phyloP scores from a whole-genome alignment of 768 basidiomycete genomes.

The Boletus subcaerulescens region DNA sequence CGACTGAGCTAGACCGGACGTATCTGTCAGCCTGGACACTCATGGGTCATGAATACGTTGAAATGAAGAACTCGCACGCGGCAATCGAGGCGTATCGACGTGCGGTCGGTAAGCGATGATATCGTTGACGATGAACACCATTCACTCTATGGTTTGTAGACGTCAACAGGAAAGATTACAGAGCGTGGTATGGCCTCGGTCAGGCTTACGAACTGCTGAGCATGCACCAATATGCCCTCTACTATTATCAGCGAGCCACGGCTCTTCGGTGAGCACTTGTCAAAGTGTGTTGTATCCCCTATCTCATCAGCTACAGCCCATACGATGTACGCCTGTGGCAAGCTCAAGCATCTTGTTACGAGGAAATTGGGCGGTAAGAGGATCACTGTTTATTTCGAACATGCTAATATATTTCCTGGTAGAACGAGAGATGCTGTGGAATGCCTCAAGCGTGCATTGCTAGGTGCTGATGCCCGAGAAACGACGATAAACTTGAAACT shows the following conservation, averaged over 20 bases:
- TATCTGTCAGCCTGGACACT: constrained; percentile 98
- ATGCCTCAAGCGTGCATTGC: constrained; percentile 86
- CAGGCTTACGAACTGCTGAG: constrained; percentile 96
- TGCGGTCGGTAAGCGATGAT: constrained; percentile 74
- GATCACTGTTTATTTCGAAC: not conserved
- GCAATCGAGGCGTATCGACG: constrained; percentile 97
- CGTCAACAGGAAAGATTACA: constrained; percentile 93
- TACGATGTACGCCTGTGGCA: constrained; percentile 97
- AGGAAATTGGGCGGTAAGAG: constrained; percentile 79
- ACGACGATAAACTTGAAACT: constrained; percentile 70
- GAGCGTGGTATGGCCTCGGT: constrained; percentile 98
- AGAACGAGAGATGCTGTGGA: constrained; percentile 89
- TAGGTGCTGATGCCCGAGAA: constrained; percentile 75
- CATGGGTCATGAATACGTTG: constrained; percentile 98
- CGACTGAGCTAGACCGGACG: constrained; percentile 91
- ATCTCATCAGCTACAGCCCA: constrained; percentile 50
- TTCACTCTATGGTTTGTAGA: constrained; percentile 48
- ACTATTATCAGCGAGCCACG: constrained; percentile 96
- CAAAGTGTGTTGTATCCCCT: not conserved
- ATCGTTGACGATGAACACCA: not conserved
- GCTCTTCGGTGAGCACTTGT: constrained; percentile 64
- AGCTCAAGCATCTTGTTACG: constrained; percentile 90
- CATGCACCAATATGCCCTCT: constrained; percentile 94
- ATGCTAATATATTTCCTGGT: constrained; percentile 9
- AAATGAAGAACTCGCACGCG: constrained; percentile 99